Base-by-base conservation (phyloP, 192 early-diverging fungal species). In the Coemansia sp. region DNA sequence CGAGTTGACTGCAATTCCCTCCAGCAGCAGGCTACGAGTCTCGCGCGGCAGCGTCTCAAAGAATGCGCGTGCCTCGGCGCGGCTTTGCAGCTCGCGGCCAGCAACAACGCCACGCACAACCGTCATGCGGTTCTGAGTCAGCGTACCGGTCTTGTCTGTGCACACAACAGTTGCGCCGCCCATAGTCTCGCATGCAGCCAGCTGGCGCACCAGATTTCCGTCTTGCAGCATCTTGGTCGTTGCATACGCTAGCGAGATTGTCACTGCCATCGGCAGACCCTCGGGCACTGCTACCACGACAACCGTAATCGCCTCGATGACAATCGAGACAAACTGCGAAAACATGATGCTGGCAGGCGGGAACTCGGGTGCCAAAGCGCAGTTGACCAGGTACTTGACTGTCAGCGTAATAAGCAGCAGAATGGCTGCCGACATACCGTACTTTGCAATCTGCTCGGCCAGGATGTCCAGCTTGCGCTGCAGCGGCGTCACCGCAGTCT, bases 391-490 rank as follows among this genome's bases (percentile, higher is more conserved):
- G 70, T 85, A 87, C 72, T 88, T 89, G 70, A 88, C 61, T 2
- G 84, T 72, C 61, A 89, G 73, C 10, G 84, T 85, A n/a, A 95
- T 65, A 47, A 98, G 80, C 86, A 98, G 92, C 39, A 89, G 62
- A n/a, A 91, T 61, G 10, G 95, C 90, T 62, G 87, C 88, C 59
- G 84, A 86, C 72, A 92, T 84, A 47, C 94, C 96, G 71, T 94
- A 87, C 78, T 95, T 95, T 65, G 93, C 95, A 71, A 98, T 98
- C 70, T 90, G 84, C 72, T 98, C 93, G 9, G 95, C 94, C 22
- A 98, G 83, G 37, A 82, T 73, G 35, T 91, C 89, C n/a, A 98
- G 87, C 79, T 97, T 97, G 56, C 79, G 61, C 84, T 98, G 96
- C 48, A 98, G 86, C 21, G 96, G 96, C 29, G 96, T 98, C 58